Base-by-base conservation (phyloP, 805 yeast species). In the Starmerella gropengiesseri region DNA sequence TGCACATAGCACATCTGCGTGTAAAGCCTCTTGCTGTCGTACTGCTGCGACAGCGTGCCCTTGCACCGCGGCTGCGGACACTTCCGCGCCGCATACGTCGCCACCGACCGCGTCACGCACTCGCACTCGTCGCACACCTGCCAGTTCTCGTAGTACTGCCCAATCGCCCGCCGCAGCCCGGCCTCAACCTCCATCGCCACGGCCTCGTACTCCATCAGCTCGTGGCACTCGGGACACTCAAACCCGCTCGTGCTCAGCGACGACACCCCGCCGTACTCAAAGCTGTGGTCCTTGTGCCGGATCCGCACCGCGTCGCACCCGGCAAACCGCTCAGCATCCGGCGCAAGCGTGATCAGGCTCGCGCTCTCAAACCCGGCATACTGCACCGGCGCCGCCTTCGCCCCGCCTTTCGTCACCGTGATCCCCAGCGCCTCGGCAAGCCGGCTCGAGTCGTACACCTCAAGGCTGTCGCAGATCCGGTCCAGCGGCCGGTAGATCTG, bases 401-500 rank as follows among this genome's bases (percentile, higher is more conserved):
- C 81, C 63, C 28, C 55, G 43, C 31, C 39, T 65, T 59, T 40
- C 2, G 39, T 28, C 13, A 31, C 28, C 20, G 22, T 95, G 31
- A 91, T 67, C 0, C 94, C 94, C 28, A 91, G 67, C 3, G 79
- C 69, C 35, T 71, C 69, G 4, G 95, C 94, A 30, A 91, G 68
- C 51, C 91, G 71, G 37, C 77, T 75, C 55, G 77, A 69, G 57
- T 89, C 96, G 49, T 81, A 72, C 31, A 97, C 95, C 50, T 85
- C 93, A 41, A 91, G 77, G 48, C 80, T 74, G 51, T 80, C 93
- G 31, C 89, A 66, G 41, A 91, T 67, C 62, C 98, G 76, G 58
- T 84, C 93, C 8, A 91, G 77, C 3, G 96, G 96, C 2, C 93
- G 86, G 55, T 81, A 75, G 8, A 91, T 73, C 62, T 91, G 99